Percentiles rank a stretch among this genome's conserved stretches.
phyloP scores from a whole-genome alignment of 345 rosid species.

The Citrus medica region DNA sequence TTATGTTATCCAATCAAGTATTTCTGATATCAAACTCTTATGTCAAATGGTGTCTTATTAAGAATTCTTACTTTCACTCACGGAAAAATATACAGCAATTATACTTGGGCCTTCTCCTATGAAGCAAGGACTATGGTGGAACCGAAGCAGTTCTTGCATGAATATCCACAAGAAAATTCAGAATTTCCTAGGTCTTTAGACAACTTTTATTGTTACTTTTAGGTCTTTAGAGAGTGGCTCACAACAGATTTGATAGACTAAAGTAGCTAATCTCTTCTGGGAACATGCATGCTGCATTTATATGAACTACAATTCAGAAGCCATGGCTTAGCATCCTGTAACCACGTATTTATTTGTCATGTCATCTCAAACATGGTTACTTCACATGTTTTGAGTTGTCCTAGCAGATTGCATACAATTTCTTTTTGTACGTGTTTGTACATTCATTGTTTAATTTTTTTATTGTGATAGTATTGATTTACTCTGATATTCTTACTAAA shows the following conservation, averaged over 20 bases:
- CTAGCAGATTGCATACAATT: background rate
- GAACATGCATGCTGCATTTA: background rate
- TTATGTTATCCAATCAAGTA: background rate
- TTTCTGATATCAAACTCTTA: background rate
- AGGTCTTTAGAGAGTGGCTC: background rate
- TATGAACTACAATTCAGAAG: background rate
- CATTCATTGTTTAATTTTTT: background rate
- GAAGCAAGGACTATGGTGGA: background rate
- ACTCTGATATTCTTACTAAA: background rate
- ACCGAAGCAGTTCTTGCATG: background rate
- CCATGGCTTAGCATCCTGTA: background rate
- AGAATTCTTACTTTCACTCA: background rate
- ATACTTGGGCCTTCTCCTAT: no score
- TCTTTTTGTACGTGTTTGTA: background rate
- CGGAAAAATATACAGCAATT: background rate
- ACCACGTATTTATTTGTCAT: background rate
- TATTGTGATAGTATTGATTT: background rate
- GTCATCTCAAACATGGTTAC: background rate
- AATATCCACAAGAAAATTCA: background rate
- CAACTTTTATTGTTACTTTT: background rate
- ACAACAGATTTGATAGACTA: background rate
- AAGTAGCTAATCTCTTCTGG: background rate
- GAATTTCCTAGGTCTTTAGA: background rate
- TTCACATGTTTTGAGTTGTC: background rate
- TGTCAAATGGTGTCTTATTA: background rate